Conservation (phyloP, 306 rosid species). For the Macrotyloma uniflorum region DNA sequence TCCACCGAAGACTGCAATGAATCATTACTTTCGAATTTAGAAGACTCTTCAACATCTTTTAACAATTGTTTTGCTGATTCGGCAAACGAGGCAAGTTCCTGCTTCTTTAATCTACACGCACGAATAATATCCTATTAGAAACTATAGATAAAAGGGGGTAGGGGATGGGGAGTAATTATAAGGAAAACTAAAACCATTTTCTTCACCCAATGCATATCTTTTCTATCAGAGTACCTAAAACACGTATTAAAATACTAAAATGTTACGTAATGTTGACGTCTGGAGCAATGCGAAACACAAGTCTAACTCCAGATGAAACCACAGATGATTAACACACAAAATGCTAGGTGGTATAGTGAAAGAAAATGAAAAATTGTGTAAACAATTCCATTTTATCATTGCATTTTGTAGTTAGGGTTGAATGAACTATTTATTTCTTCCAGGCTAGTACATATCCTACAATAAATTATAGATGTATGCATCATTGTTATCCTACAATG, state of each 20-base stretch:
- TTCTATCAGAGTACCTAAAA: background rate
- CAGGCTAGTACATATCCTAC: background rate
- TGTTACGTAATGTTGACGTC: background rate
- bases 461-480: background rate
- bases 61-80: conserved; percentile 64
- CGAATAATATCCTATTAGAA: conserved; percentile 23
- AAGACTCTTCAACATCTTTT: conserved; percentile 65
- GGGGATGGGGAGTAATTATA: background rate
- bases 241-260: background rate
- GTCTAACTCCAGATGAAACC: conserved; percentile 14
- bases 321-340: conserved; percentile 4
- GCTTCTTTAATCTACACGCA: conserved; percentile 66
- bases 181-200: background rate
- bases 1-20: conserved; percentile 45
- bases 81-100: conserved; percentile 70
- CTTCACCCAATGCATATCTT: conserved; percentile 8
- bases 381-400: background rate
- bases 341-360: background rate
- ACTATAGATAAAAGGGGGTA: background rate
- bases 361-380: background rate
- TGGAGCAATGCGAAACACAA: background rate
- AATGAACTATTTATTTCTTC: background rate
- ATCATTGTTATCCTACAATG: background rate
- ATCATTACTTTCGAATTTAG: conserved; percentile 40
- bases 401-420: background rate